These are phyloP conservation scores for Aspergillus novofumigatus DNA, from an alignment of 2,329 filamentous ascomycete species.

Conservation along the genomic window DNA sequence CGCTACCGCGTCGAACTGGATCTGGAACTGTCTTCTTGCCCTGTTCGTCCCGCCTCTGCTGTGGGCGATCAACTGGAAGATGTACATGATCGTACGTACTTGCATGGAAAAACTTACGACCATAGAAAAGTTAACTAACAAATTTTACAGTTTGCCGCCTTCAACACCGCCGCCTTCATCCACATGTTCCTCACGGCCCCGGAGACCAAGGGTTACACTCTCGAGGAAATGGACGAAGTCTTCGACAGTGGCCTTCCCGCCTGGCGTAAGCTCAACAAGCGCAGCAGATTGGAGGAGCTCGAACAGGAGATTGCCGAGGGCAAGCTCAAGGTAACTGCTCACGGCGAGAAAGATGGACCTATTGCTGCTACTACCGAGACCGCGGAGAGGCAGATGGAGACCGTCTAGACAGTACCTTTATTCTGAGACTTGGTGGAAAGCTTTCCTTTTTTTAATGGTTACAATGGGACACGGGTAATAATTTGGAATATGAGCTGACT, in stretches of 20 bases:
- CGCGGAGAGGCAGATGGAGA: neutral
- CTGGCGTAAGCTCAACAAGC: slow-evolving; percentile 11
- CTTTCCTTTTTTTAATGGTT: neutral
- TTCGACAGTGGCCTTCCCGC: slow-evolving; percentile 25
- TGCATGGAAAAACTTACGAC: no score
- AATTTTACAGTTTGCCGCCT: slow-evolving; percentile 17
- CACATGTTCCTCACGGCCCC: slow-evolving; percentile 18
- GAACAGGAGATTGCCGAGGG: slow-evolving; percentile 14
- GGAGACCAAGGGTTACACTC: slow-evolving; percentile 16
- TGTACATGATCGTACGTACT: slow-evolving; percentile 18
- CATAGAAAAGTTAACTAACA: neutral
- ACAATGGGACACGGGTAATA: neutral
- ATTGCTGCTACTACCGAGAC: neutral
- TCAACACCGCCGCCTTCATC: slow-evolving; percentile 15
- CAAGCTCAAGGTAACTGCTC: slow-evolving; percentile 11
- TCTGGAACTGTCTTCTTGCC: slow-evolving; percentile 16
- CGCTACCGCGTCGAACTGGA: slow-evolving; percentile 16
- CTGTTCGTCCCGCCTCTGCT: slow-evolving; percentile 16
- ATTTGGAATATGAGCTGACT: neutral
- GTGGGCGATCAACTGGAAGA: slow-evolving; percentile 20
- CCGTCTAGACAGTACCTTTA: neutral
- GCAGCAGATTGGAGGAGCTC: slow-evolving; percentile 13
- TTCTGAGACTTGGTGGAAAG: neutral
- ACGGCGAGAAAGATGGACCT: neutral
- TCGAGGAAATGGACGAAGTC: slow-evolving; percentile 24